phyloP scores from a whole-genome alignment of 2,329 filamentous ascomycete genomes.

The Fonsecaea erecta region DNA sequence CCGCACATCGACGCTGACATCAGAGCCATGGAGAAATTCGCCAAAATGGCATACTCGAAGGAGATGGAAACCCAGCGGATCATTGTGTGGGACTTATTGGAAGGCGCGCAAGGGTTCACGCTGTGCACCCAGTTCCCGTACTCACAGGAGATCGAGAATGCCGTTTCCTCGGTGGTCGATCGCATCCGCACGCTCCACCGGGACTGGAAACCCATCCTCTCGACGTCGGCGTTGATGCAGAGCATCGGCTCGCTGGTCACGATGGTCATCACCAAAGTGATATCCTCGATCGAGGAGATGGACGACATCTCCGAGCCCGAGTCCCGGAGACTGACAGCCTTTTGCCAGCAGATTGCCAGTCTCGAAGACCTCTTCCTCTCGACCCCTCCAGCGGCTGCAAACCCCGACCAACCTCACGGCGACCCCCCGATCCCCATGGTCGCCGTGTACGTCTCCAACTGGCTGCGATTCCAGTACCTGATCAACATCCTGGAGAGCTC shows the following conservation, averaged over 20 bases:
- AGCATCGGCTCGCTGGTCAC: constrained; percentile 64
- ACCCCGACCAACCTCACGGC: constrained; percentile 13
- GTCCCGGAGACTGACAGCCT: constrained; percentile 61
- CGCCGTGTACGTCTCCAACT: constrained; percentile 65
- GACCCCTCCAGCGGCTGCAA: constrained; percentile 41
- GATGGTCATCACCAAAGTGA: constrained; percentile 63
- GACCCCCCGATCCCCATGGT: constrained; percentile 59
- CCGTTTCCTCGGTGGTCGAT: constrained; percentile 62
- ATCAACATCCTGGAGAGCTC: constrained; percentile 66
- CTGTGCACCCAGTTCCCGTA: constrained; percentile 65
- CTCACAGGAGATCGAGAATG: constrained; percentile 63
- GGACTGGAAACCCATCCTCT: constrained; percentile 63
- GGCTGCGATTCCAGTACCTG: constrained; percentile 69
- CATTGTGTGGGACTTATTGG: constrained; percentile 65
- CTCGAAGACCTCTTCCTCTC: constrained; percentile 63
- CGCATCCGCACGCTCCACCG: constrained; percentile 61
- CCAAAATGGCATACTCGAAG: constrained; percentile 64
- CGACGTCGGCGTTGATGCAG: constrained; percentile 65
- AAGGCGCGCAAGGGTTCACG: constrained; percentile 66
- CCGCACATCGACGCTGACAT: constrained; percentile 56
- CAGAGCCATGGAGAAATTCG: constrained; percentile 62
- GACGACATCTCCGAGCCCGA: constrained; percentile 68
- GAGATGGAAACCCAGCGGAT: constrained; percentile 70
- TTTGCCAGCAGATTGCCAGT: constrained; percentile 61
- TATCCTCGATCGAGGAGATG: constrained; percentile 66